A percentile compares a stretch with the other conserved stretches of the same genome.
Evolutionary conservation across 768 basidiomycete species (phyloP).

Genomic region (Leccinum imitatum): DNA sequence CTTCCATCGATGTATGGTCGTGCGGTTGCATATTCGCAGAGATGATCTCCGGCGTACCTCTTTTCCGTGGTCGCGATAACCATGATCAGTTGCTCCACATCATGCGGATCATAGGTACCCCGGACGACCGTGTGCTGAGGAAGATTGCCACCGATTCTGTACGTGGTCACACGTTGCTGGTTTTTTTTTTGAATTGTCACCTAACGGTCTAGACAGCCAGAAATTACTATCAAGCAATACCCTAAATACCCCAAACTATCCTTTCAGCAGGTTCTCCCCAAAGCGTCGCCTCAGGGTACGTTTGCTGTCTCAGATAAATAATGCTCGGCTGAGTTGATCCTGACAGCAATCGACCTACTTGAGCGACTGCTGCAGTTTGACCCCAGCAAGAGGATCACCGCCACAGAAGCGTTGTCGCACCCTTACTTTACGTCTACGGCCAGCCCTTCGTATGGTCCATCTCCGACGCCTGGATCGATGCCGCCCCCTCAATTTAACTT

Average conservation of each 20-base stretch:
- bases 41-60: slow-evolving; percentile 96
- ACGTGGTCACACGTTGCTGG: slow-evolving; percentile 25
- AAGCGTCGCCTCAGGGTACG: slow-evolving; percentile 80
- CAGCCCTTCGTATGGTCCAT: slow-evolving; percentile 33
- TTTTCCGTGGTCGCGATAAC: slow-evolving; percentile 96
- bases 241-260: slow-evolving; percentile 85
- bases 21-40: slow-evolving; percentile 99
- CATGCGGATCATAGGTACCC: slow-evolving; percentile 96
- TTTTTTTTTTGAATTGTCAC: not conserved
- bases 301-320: not conserved
- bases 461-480: slow-evolving; percentile 53
- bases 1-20: slow-evolving; percentile 98
- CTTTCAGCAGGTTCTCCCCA: slow-evolving; percentile 77
- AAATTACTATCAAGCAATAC: slow-evolving; percentile 80
- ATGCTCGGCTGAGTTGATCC: slow-evolving; percentile 5
- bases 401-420: slow-evolving; percentile 87
- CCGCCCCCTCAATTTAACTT: slow-evolving; percentile 68
- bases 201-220: slow-evolving; percentile 53
- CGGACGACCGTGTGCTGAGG: slow-evolving; percentile 80
- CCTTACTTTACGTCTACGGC: slow-evolving; percentile 78
- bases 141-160: slow-evolving; percentile 92
- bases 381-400: slow-evolving; percentile 87
- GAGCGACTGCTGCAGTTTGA: slow-evolving; percentile 96
- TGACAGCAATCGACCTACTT: slow-evolving; percentile 81
- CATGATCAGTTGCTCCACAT: slow-evolving; percentile 98